Percentiles rank a stretch among this genome's conserved stretches.
These are phyloP conservation scores for Calamus simplicifolius DNA, from an alignment of 176 grass and related monocot species.

Conservation along the genomic window DNA sequence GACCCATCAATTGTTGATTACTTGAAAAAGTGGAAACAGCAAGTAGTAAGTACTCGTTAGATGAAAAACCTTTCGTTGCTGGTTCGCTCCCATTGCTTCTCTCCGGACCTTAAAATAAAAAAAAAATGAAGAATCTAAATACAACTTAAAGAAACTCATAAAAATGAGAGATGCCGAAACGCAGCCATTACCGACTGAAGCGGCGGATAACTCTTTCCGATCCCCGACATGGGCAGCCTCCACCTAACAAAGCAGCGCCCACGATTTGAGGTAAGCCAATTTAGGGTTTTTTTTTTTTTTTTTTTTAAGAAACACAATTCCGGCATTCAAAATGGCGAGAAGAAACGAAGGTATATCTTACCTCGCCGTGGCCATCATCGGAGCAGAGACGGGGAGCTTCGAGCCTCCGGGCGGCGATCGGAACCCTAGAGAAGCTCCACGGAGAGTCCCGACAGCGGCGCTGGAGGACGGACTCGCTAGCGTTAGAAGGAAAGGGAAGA, in stretches of 20 bases:
- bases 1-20: neutral
- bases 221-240: slow-evolving; percentile 9
- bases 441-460: neutral
- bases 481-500: slow-evolving; percentile 5
- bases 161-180: no score
- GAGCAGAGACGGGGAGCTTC: slow-evolving; percentile 11
- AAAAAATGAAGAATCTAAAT: slow-evolving; percentile 7
- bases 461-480: slow-evolving; percentile 7
- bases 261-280: no score
- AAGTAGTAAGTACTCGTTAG: slow-evolving; percentile 60
- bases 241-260: slow-evolving; percentile 14
- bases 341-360: slow-evolving; percentile 6
- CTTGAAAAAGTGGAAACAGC: slow-evolving; percentile 21
- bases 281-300: no score
- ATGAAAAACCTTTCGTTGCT: slow-evolving; percentile 35
- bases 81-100: slow-evolving; percentile 22
- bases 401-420: neutral
- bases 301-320: no score
- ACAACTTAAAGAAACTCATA: neutral
- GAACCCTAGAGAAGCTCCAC: slow-evolving; percentile 16
- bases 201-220: neutral
- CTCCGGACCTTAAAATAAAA: slow-evolving; percentile 24
- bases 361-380: slow-evolving; percentile 15
- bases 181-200: slow-evolving; percentile 17
- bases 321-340: neutral